Base-by-base conservation (phyloP, 768 basidiomycete species). In the Kwoniella sp. region DNA sequence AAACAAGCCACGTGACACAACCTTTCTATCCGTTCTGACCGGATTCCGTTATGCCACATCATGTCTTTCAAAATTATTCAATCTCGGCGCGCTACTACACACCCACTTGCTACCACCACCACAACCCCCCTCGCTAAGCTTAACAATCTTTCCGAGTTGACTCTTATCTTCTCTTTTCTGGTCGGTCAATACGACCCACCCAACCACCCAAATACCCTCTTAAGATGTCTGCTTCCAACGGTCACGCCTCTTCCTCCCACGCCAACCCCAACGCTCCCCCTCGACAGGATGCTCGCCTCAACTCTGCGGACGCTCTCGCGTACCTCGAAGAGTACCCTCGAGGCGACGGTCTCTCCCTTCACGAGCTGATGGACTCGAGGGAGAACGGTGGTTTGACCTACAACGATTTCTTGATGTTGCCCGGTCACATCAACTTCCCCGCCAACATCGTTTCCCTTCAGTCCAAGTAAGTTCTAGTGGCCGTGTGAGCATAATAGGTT, bases 401-500 rank as follows among this genome's bases (percentile, higher is more conserved):
- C 84, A 97, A 97, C 78, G 96, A 98, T 79, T 94, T 98, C 83
- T 85, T 98, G 71, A 81, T 96, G 67, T 86, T 97, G 15, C 94
- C 94, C 9, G 95, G 96, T 45, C 93, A 91, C 82, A 97, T 99
- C 75, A 88, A 93, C 84, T 99, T 99, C 81, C 84, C 90, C 12
- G 75, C 79, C 37, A 68, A 62, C 15, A 87, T 87, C 50, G 94
- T 93, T 78, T 77, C 86, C 72, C 88, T 91, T 1, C 92, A 97
- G 83, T 90, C 87, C 74, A 87, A 73, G 79, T 80, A 55, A 67
- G 78, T 69, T 25, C 20, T n/a, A n/a, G n/a, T n/a, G n/a, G n/a
- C n/a, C n/a, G n/a, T n/a, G n/a, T n/a, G n/a, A n/a, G n/a, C n/a
- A n/a, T n/a, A n/a, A n/a, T n/a, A n/a, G n/a, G n/a, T n/a, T n/a